phyloP scores from a whole-genome alignment of 2,329 filamentous ascomycete species.

The Trichophyton rubrum region DNA sequence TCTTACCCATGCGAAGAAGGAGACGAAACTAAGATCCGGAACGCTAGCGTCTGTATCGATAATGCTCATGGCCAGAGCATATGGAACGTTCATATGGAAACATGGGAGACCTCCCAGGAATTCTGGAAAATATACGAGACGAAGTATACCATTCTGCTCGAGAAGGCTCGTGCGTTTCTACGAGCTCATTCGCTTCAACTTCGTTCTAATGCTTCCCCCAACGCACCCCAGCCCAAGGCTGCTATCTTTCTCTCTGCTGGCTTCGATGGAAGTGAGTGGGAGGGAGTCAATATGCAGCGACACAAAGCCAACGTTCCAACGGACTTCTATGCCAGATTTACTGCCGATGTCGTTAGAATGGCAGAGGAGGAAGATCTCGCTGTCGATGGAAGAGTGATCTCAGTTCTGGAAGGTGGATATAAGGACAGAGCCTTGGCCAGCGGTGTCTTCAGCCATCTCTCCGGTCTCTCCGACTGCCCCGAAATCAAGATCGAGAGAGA shows the following conservation, averaged over 20 bases:
- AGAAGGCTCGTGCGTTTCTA: constrained; percentile 72
- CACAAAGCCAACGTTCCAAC: constrained; percentile 94
- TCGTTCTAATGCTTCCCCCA: constrained; percentile 34
- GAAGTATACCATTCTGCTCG: constrained; percentile 62
- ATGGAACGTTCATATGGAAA: constrained; percentile 89
- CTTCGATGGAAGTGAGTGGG: constrained; percentile 94
- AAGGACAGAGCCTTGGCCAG: constrained; percentile 82
- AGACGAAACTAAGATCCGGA: constrained; percentile 86
- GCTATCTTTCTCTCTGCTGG: constrained; percentile 93
- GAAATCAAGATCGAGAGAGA: constrained; percentile 15
- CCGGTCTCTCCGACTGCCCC: constrained; percentile 55
- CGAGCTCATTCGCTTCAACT: constrained; percentile 57
- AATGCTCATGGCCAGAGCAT: constrained; percentile 87
- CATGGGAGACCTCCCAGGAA: constrained; percentile 69
- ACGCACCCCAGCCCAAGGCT: constrained; percentile 56
- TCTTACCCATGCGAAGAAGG: constrained; percentile 92
- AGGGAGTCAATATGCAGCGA: constrained; percentile 83
- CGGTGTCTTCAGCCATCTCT: constrained; percentile 79
- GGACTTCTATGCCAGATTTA: constrained; percentile 87
- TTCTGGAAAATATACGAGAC: constrained; percentile 83
- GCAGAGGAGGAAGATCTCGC: constrained; percentile 66
- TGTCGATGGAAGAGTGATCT: constrained; percentile 76
- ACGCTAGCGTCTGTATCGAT: constrained; percentile 87
- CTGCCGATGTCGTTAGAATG: constrained; percentile 68
- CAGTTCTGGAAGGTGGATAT: constrained; percentile 90